Percentiles rank a stretch among this genome's conserved stretches.
Conservation (phyloP, 768 basidiomycete genomes). For the Leccinellum rugosiceps region DNA sequence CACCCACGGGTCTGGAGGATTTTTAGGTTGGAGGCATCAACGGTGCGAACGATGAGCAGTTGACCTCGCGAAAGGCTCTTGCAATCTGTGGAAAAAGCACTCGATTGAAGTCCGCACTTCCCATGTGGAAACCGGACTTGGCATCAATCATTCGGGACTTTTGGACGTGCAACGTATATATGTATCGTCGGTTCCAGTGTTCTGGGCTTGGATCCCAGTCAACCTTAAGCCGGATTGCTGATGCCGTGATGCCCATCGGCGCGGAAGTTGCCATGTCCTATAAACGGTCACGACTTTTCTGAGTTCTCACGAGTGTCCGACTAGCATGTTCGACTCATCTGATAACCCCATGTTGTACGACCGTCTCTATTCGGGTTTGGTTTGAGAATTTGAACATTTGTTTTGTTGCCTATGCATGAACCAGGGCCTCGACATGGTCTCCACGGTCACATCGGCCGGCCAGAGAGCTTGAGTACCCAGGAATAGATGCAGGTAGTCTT, state of each 20-base stretch:
- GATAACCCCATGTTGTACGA: no score
- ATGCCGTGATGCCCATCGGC: no score
- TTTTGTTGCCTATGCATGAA: no score
- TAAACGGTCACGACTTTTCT: neutral
- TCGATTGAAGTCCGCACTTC: neutral
- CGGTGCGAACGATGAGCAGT: neutral
- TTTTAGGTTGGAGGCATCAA: neutral
- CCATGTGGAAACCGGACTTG: neutral
- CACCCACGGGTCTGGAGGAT: neutral
- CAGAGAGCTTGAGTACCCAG: no score
- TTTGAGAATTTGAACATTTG: no score
- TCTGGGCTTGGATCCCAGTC: neutral
- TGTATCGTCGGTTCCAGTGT: neutral
- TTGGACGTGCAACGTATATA: neutral
- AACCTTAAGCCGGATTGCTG: no score
- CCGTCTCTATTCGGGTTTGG: neutral
- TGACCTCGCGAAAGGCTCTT: neutral
- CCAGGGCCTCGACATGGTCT: neutral
- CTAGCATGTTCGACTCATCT: no score
- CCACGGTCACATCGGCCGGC: neutral
- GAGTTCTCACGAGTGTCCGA: neutral
- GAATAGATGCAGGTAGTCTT: no score
- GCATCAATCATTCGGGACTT: neutral
- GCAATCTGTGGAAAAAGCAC: neutral
- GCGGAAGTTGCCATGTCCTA: no score